Evolutionary conservation across 257 asterid genomes (phyloP).

Genomic region (Jacaranda mimosifolia): DNA sequence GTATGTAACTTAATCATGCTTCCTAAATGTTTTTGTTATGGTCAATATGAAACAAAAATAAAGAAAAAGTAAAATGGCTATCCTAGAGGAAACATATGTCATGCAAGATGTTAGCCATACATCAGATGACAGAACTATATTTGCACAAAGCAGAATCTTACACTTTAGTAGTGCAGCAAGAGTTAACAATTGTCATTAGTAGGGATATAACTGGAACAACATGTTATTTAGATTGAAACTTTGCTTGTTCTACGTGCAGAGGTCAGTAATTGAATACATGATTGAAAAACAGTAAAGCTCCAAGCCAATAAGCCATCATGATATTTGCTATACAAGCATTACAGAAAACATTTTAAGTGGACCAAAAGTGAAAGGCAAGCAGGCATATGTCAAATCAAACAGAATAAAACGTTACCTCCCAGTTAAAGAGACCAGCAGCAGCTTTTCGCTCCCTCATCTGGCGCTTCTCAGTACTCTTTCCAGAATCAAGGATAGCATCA

Average conservation of each 20-base stretch:
- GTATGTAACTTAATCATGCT: not conserved
- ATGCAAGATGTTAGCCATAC: not conserved
- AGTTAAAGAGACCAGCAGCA: conserved; percentile 88
- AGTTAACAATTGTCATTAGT: not conserved
- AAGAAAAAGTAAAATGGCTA: not conserved
- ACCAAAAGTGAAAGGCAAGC: too few species aligned
- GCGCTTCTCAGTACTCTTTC: conserved; percentile 67
- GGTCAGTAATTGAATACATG: not conserved
- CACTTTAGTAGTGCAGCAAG: not conserved
- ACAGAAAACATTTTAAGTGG: too few species aligned
- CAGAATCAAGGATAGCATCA: conserved; percentile 58
- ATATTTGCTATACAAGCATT: not conserved
- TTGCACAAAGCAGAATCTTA: too few species aligned
- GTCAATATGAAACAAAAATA: not conserved
- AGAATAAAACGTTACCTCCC: conserved; percentile 72
- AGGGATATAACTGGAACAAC: not conserved
- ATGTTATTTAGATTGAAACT: not conserved
- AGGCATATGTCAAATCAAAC: not conserved
- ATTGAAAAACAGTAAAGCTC: not conserved
- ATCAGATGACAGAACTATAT: not conserved
- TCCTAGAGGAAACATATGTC: not conserved
- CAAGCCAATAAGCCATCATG: not conserved
- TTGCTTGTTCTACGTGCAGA: not conserved
- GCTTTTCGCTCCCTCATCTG: conserved; percentile 86
- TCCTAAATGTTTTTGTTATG: not conserved